phyloP scores from a whole-genome alignment of 1,284 basidiomycete species.

The Marasmius tenuissimus region DNA sequence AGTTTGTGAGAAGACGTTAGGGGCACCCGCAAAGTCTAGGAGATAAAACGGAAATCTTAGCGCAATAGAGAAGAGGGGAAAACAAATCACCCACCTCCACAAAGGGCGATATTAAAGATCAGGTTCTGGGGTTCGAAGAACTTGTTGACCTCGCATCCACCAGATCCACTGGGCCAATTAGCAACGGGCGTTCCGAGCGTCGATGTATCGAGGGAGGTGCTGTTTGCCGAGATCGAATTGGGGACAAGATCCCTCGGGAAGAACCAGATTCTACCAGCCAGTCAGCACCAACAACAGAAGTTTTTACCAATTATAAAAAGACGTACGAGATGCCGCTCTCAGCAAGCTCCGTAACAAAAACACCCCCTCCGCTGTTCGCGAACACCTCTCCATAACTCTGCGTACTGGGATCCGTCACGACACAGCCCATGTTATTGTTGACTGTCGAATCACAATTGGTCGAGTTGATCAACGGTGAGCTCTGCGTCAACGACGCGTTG shows the following conservation, averaged over 20 bases:
- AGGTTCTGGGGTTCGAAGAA: constrained; percentile 70
- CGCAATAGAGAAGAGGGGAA: neutral
- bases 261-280: constrained; percentile 65
- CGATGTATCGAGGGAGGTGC: constrained; percentile 59
- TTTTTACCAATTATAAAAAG: constrained; percentile 5
- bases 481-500: constrained; percentile 39
- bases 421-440: constrained; percentile 64
- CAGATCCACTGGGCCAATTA: constrained; percentile 54
- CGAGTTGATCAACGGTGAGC: constrained; percentile 52
- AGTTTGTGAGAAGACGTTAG: constrained; percentile 58
- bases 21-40: constrained; percentile 47
- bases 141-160: constrained; percentile 53
- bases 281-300: neutral
- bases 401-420: constrained; percentile 50
- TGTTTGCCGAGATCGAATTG: constrained; percentile 48
- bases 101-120: constrained; percentile 76
- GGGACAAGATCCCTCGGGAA: constrained; percentile 67
- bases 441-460: constrained; percentile 59
- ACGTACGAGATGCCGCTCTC: constrained; percentile 61
- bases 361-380: constrained; percentile 63
- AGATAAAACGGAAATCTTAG: neutral
- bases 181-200: constrained; percentile 68
- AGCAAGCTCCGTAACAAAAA: constrained; percentile 73
- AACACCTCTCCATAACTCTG: constrained; percentile 67
- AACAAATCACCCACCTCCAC: constrained; percentile 52